Base-by-base conservation (phyloP, 345 rosid species). In the Capsella bursapastoris region DNA sequence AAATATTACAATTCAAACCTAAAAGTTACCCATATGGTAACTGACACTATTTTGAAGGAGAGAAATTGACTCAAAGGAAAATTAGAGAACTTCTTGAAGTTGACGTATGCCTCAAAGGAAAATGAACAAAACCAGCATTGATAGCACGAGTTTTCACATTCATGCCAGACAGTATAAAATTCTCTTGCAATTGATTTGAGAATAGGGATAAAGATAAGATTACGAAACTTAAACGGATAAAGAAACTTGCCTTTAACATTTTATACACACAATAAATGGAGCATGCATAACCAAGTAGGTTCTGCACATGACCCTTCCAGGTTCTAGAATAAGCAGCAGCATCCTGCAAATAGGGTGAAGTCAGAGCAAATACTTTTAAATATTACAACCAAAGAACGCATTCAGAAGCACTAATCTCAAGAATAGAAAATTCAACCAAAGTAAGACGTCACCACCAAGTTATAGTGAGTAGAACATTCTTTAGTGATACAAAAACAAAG, bases 261-360 rank as follows among this genome's bases (percentile, higher is more conserved):
- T 94, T 94, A 84, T 94, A 94, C 66, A 94, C 97, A 84, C 92
- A 94, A 68, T 94, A 94, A 58, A 90, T 69, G 56, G 98, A 94
- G 68, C 91, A 89, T 56, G 93, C 98, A 85, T 91, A 94, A 50
- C 98, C 98, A 83, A 94, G 98, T 59, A 91, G 79, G 84, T 94
- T 90, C 83, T 90, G 97, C 90, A 94, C 79, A 86, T 91, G 97
- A 43, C 97, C 98, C 84, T 77, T 87, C 98, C 97, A 94, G 53
- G 97, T 93, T 68, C 96, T 87, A 70, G 97, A 91, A 82, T 79
- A 88, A 68, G 93, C 90, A 79, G 93, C 98, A 77, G 97, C 97
- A 78, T 89, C 96, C 98, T 91, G 85, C 76, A 80, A 74, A 71
- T 2, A 27, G 8, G 29, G 59, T 38, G 8, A 22, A 59, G 38